Conservation (phyloP, 306 rosid genomes). For the Ochetophila trinervis region DNA sequence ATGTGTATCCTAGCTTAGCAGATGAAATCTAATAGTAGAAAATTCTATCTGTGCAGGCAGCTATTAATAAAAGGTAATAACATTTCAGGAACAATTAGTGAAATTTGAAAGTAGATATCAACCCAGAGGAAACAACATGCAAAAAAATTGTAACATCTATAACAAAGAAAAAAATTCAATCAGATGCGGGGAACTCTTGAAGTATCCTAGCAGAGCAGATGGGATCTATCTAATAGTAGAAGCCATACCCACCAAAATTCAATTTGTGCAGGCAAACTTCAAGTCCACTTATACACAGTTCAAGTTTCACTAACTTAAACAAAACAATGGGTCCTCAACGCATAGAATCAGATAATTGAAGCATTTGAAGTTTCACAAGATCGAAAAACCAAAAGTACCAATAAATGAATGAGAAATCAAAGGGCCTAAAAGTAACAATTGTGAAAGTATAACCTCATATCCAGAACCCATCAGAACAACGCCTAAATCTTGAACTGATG, state of each 20-base stretch:
- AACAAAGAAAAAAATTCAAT: neutral
- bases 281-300: neutral
- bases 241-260: neutral
- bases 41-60: neutral
- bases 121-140: neutral
- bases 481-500: conserved; percentile 80
- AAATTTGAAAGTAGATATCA: neutral
- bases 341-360: neutral
- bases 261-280: neutral
- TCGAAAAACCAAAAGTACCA: neutral
- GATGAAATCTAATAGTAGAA: neutral
- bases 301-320: neutral
- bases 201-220: neutral
- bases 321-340: too few species aligned
- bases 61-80: neutral
- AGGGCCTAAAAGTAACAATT: conserved; percentile 9
- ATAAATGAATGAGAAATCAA: neutral
- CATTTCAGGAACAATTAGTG: neutral
- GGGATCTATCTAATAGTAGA: neutral
- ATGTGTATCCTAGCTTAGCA: neutral
- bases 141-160: neutral
- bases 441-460: conserved; percentile 64
- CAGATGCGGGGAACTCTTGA: neutral
- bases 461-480: conserved; percentile 88
- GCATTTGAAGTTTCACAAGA: neutral